These are phyloP conservation scores for carrot (Daucus carota) DNA, from an alignment of 129 eudicot genomes.

Conservation along the genomic window DNA sequence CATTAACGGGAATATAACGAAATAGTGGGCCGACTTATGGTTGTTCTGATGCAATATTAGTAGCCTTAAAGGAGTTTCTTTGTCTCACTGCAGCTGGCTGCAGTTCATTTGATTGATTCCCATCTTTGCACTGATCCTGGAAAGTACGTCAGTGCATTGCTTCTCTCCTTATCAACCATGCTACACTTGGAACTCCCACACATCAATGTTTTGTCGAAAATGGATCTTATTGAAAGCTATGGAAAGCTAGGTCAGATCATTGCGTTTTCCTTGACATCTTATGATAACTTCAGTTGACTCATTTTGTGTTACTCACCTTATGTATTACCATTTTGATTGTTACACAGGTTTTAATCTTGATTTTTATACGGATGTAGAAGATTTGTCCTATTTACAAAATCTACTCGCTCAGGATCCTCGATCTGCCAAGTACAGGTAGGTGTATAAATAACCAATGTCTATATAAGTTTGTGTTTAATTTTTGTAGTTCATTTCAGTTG, in stretches of 20 bases:
- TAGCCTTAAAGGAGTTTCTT: neutral
- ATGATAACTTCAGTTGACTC: neutral
- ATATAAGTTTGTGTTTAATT: neutral
- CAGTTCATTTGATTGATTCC: conserved; percentile 80
- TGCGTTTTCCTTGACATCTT: neutral
- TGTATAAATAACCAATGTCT: neutral
- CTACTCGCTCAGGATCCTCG: conserved; percentile 85
- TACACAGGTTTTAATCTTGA: conserved; percentile 87
- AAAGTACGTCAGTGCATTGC: conserved; percentile 84
- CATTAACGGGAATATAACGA: neutral
- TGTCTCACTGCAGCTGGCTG: conserved; percentile 59
- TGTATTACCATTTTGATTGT: conserved; percentile 7
- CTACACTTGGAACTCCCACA: conserved; percentile 75
- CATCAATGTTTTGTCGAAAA: conserved; percentile 75
- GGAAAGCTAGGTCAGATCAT: conserved; percentile 61
- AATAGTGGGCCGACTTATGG: neutral
- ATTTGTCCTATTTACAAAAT: conserved; percentile 70
- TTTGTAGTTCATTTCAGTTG: neutral
- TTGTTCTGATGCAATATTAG: neutral
- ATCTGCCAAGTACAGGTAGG: conserved; percentile 71
- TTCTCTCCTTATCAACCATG: conserved; percentile 88
- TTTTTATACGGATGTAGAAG: conserved; percentile 85
- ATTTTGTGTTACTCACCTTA: neutral
- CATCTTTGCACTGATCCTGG: conserved; percentile 94
- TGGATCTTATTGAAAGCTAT: conserved; percentile 84